Conservation (phyloP, 495 filamentous ascomycete genomes). For the Bryoglossum gracile region DNA sequence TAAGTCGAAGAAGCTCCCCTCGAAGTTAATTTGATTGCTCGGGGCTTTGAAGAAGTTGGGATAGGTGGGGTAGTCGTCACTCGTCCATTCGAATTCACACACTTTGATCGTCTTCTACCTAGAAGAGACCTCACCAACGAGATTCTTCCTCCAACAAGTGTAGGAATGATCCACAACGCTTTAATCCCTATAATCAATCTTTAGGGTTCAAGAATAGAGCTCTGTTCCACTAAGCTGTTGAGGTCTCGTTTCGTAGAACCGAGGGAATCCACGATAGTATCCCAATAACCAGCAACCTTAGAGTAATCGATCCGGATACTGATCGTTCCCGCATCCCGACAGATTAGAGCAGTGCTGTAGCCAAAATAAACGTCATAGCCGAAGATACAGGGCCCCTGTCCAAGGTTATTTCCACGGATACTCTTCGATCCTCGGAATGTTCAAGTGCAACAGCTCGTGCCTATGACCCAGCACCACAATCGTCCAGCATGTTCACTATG, state of each 20-base stretch:
- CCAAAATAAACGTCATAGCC: not conserved
- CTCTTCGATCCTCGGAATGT: not conserved
- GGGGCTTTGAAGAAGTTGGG: not conserved
- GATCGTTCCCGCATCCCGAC: not conserved
- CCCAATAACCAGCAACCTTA: conserved; percentile 6
- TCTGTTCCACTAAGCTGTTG: not conserved
- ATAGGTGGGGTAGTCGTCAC: not conserved
- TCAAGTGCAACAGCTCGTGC: not conserved
- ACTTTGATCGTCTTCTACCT: not conserved
- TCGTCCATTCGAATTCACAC: conserved; percentile 3
- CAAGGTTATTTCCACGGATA: not conserved
- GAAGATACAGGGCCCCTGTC: not conserved
- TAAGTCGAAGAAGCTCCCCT: not conserved
- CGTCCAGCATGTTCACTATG: not conserved
- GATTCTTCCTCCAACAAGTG: not conserved
- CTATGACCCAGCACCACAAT: not conserved
- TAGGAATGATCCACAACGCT: not conserved
- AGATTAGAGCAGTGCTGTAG: not conserved
- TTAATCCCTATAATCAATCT: conserved; percentile 2
- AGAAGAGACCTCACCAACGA: conserved; percentile 1
- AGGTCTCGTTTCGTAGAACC: not conserved
- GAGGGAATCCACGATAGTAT: not conserved
- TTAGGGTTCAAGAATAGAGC: not conserved
- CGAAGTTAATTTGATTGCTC: not conserved
- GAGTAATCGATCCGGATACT: conserved; percentile 2